Conservation (phyloP, 495 filamentous ascomycete genomes). For the Lentithecium fluviatile region DNA sequence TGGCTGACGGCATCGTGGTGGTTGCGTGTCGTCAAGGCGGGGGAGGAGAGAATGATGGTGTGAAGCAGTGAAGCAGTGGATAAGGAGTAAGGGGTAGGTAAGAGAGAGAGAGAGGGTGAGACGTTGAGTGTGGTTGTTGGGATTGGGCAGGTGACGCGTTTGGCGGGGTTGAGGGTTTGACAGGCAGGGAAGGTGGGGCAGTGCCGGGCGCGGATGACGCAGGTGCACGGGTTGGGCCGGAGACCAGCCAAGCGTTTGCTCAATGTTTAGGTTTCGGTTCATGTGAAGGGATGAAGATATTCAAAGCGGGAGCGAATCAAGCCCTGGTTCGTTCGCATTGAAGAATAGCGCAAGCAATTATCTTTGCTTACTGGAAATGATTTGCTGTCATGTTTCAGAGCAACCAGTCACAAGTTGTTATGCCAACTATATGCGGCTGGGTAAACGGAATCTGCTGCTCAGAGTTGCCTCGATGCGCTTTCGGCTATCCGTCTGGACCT, state of each 20-base stretch:
- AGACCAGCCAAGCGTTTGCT: too few relatives aligned
- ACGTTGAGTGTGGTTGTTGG: conserved; percentile 1
- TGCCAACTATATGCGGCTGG: too few relatives aligned
- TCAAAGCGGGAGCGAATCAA: too few relatives aligned
- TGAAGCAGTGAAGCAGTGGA: neutral
- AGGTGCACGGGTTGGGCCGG: neutral
- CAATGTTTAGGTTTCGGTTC: neutral
- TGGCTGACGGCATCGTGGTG: conserved; percentile 12
- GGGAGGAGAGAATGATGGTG: neutral
- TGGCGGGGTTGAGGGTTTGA: conserved; percentile 4
- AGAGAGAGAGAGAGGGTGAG: neutral
- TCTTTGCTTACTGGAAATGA: too few relatives aligned
- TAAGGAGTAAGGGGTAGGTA: neutral
- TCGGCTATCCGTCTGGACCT: too few relatives aligned
- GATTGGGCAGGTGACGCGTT: neutral
- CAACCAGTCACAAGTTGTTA: too few relatives aligned
- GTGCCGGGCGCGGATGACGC: conserved; percentile 14
- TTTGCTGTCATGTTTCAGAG: too few relatives aligned
- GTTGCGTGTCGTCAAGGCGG: neutral
- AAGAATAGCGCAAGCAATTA: too few relatives aligned
- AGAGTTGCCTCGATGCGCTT: too few relatives aligned
- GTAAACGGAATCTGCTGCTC: too few relatives aligned
- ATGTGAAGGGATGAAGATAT: neutral
- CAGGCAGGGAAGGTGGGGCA: conserved; percentile 3
- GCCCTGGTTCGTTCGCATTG: too few relatives aligned